A percentile compares a stretch with the other conserved stretches of the same genome.
Evolutionary conservation across 2,329 filamentous ascomycete species (phyloP).

Genomic region (Beauveria caledonica): DNA sequence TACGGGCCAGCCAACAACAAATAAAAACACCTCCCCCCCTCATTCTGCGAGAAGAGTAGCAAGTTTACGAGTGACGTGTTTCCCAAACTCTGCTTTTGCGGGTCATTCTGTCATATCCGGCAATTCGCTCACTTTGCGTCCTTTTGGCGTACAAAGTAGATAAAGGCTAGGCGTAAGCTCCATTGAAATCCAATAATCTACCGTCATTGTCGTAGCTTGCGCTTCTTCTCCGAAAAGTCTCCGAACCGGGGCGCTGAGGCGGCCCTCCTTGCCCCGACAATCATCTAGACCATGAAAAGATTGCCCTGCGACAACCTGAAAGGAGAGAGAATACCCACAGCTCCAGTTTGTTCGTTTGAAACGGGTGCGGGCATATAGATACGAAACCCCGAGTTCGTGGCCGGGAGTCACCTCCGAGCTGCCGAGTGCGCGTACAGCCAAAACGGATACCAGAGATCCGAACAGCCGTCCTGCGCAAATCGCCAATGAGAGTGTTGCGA

Average conservation of each 20-base stretch:
- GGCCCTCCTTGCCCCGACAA: neutral
- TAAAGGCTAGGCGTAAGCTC: neutral
- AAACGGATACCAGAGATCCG: no score
- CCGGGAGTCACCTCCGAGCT: neutral
- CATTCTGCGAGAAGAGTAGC: neutral
- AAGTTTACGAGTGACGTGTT: neutral
- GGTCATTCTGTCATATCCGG: neutral
- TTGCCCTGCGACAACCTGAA: neutral
- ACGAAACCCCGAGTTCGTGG: neutral
- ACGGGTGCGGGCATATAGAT: neutral
- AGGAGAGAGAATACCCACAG: neutral
- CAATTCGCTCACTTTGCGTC: neutral
- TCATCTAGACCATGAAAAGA: neutral
- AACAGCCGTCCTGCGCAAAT: no score
- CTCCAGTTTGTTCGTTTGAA: neutral
- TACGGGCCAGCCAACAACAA: no score
- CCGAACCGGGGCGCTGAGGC: neutral
- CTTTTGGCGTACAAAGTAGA: no score
- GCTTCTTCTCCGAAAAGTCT: constrained; percentile 5
- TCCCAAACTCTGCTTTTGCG: neutral
- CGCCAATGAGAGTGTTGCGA: neutral
- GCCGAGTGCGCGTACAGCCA: neutral
- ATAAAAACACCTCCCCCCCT: no score
- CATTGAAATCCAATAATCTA: constrained; percentile 1
- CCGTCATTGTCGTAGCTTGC: no score